These are phyloP conservation scores for Ascochyta viciae-villosae DNA, from an alignment of 2,329 filamentous ascomycete genomes.

Conservation along the genomic window DNA sequence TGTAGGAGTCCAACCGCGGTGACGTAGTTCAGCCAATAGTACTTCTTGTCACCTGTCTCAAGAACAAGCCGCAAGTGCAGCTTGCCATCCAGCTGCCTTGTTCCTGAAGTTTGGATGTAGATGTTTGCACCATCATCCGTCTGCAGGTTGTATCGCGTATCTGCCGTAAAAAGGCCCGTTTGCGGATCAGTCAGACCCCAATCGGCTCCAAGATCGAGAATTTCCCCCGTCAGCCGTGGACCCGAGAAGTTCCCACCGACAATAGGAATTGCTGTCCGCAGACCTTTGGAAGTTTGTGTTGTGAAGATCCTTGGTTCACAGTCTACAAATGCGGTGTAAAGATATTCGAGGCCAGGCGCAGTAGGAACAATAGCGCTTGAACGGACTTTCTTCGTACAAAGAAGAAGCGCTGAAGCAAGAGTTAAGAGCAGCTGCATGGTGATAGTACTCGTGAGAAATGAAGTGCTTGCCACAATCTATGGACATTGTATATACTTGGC, in stretches of 20 bases:
- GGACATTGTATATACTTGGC: too few species aligned
- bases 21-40: constrained; percentile 19
- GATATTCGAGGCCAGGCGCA: constrained; percentile 31
- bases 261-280: constrained; percentile 40
- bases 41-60: constrained; percentile 15
- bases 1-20: constrained; percentile 15
- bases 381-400: background rate
- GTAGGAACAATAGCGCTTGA: background rate
- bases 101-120: constrained; percentile 37
- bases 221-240: constrained; percentile 25
- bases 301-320: constrained; percentile 32
- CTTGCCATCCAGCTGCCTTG: constrained; percentile 25
- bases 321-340: constrained; percentile 37
- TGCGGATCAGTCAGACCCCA: constrained; percentile 23
- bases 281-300: constrained; percentile 30
- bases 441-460: too few species aligned
- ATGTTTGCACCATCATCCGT: constrained; percentile 26
- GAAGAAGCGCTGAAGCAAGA: background rate
- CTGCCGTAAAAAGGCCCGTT: constrained; percentile 12
- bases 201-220: constrained; percentile 43
- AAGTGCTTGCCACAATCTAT: too few species aligned
- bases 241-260: constrained; percentile 42
- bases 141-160: constrained; percentile 23
- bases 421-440: background rate
- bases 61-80: constrained; percentile 12